Evolutionary conservation across 306 rosid genomes (phyloP).

Genomic region (Pachyrhizus erosus): DNA sequence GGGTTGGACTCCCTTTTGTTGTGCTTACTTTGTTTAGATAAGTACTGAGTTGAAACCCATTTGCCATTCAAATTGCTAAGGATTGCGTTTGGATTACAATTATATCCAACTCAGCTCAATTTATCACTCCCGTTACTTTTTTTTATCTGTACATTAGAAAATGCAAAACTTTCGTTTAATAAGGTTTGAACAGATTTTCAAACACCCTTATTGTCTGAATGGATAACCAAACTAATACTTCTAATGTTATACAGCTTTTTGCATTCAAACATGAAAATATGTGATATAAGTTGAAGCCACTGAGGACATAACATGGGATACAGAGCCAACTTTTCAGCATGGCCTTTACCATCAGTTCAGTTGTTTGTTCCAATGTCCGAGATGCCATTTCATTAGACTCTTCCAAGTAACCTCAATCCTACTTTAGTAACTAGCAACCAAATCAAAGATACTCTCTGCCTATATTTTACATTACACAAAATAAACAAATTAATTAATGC

Average conservation of each 20-base stretch:
- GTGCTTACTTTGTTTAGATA: slow-evolving; percentile 42
- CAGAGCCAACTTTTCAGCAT: slow-evolving; percentile 25
- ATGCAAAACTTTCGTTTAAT: too few relatives aligned
- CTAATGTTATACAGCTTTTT: slow-evolving; percentile 5
- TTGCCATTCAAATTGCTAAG: slow-evolving; percentile 40
- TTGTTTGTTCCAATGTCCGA: not conserved
- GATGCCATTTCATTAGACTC: slow-evolving; percentile 22
- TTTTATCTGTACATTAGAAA: too few relatives aligned
- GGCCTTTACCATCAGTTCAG: not conserved
- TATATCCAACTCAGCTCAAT: too few relatives aligned
- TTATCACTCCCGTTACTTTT: too few relatives aligned
- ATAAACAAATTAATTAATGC: slow-evolving; percentile 26
- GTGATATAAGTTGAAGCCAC: not conserved
- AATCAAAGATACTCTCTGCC: slow-evolving; percentile 30
- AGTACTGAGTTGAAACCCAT: slow-evolving; percentile 50
- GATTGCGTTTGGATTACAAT: too few relatives aligned
- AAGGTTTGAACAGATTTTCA: too few relatives aligned
- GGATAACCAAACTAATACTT: too few relatives aligned
- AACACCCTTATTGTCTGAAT: too few relatives aligned
- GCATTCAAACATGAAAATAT: not conserved
- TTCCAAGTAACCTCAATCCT: slow-evolving; percentile 3
- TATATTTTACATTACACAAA: not conserved
- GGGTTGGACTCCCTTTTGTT: slow-evolving; percentile 34
- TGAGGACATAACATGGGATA: slow-evolving; percentile 5
- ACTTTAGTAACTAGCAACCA: not conserved